phyloP scores from a whole-genome alignment of 169 alveolate species.

The Eimeria falciformis region DNA sequence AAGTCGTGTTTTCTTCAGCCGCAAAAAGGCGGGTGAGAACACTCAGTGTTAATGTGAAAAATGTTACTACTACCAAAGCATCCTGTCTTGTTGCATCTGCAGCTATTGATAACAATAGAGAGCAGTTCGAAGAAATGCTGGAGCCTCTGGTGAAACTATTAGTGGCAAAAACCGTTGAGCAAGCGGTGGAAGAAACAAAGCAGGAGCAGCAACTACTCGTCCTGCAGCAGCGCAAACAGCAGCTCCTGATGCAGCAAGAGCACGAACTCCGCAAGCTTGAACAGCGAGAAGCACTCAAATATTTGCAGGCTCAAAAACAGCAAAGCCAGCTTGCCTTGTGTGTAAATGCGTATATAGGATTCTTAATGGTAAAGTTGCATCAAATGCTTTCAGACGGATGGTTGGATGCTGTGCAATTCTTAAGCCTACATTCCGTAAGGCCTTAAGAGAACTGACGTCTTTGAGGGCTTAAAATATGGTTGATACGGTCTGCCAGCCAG shows the following conservation, averaged over 20 bases:
- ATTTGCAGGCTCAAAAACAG: constrained; percentile 37
- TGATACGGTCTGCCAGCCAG: background rate
- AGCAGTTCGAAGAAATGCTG: constrained; percentile 34
- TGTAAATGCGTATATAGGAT: background rate
- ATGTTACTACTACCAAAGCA: too few relatives aligned
- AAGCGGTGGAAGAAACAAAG: constrained; percentile 46
- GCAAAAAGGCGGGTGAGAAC: too few relatives aligned
- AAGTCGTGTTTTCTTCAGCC: too few relatives aligned
- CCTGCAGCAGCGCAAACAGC: constrained; percentile 32
- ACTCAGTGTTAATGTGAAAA: too few relatives aligned
- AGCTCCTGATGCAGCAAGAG: constrained; percentile 48
- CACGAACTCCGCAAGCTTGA: constrained; percentile 41
- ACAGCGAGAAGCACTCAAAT: constrained; percentile 27
- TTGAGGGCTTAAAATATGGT: too few relatives aligned
- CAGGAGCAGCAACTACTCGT: constrained; percentile 61
- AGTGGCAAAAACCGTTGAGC: constrained; percentile 52
- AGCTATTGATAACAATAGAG: constrained; percentile 37
- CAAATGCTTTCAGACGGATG: background rate
- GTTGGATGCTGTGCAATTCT: too few relatives aligned
- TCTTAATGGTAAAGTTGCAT: background rate
- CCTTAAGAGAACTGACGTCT: too few relatives aligned
- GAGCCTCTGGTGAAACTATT: constrained; percentile 52
- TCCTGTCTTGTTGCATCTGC: too few relatives aligned
- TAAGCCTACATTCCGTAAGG: too few relatives aligned
- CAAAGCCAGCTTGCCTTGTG: constrained; percentile 2